Evolutionary conservation across 2,329 filamentous ascomycete genomes (phyloP), one percentile per base, ranked within the genome.

Genomic region (Rhinocladiella similis): DNA sequence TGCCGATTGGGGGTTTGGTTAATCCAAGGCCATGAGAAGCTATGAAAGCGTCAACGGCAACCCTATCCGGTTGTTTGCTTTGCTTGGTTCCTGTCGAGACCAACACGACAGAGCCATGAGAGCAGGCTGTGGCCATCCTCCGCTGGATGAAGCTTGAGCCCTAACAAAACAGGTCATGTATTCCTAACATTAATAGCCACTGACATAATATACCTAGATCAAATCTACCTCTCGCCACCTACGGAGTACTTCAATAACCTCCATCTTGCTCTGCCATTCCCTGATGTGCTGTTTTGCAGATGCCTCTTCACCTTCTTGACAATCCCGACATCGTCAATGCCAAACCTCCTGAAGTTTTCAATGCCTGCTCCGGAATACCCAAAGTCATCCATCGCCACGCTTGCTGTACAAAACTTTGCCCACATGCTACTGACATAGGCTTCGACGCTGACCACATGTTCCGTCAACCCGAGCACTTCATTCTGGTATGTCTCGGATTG

Each of bases 401-500:
- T 33, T 33, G 29, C 29, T 10, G 29, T 33, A 33, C 29, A 33
- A 33, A 33, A 33, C 29, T 9, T 33, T 33, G 29, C 29, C 29
- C 29, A 33, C 29, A 33, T 33, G 29, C 29, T 33, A 33, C 29
- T 33, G 16, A 57, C 69, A 60, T 76, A 80, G 1, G 77, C 72
- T 66, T 80, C 77, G 13, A 80, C 75, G 1, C 75, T 73, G 1
- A 80, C 72, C 2, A 68, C 64, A 1, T 69, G 69, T 3, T 62
- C 58, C 41, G 70, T 66, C 4, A 67, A 61, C 42, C 59, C 65
- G 29, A 80, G 65, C 5, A 76, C 73, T 1, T 69, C 62, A 5
- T 70, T 70, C 59, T 71, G 74, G 66, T 80, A 80, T 47, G 73
- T 69, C 3, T 65, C 63, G 1, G 70, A 56, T 60, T 81, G 77